Evolutionary conservation across 2,329 filamentous ascomycete species (phyloP), one percentile per base, ranked within the genome.

Genomic region (Venturia pyrina): DNA sequence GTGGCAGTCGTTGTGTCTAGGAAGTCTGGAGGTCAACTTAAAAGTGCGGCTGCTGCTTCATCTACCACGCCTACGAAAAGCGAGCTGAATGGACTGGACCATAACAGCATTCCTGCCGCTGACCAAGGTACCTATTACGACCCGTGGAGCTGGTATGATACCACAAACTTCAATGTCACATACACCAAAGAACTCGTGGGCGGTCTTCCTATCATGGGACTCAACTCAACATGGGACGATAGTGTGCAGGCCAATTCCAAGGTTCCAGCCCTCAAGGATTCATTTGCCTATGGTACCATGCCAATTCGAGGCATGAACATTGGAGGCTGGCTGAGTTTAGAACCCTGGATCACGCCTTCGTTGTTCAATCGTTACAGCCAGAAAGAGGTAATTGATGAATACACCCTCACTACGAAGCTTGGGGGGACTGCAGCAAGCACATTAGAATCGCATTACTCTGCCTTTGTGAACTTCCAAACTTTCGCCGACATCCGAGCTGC

Each of bases 261-360:
- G 41, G 91, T 96, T 0, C 90, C 92, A 0, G 81, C 91, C 1
- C 81, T 99, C 7, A 84, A 91, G 70, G 82, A 93, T 68, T 72
- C 81, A 0, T 97, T 93, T 84, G 86, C 88, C 1, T 99, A 98
- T 71, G 85, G 87, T 1, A 86, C 85, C 28, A 87, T 82, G 65
- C 92, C 93, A 1, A 91, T 96, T 32, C 86, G 93, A 7, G 95
- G 95, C 0, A 91, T 98, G 44, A 98, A 96, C 71, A 75, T 98
- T 0, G 95, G 95, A 63, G 95, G 95, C 15, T 99, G 95, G 95
- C 84, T 99, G 1, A 90, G 89, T 2, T 79, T 99, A 15, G 95
- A 99, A 73, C 95, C 95, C 0, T 97, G 96, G 75, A 98, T 99
- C 74, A 93, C 91, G 4, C 95, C 95, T 0, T 97, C 93, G 0